phyloP scores from a whole-genome alignment of 2,329 filamentous ascomycete species.

The Alternaria novae-zelandiae region DNA sequence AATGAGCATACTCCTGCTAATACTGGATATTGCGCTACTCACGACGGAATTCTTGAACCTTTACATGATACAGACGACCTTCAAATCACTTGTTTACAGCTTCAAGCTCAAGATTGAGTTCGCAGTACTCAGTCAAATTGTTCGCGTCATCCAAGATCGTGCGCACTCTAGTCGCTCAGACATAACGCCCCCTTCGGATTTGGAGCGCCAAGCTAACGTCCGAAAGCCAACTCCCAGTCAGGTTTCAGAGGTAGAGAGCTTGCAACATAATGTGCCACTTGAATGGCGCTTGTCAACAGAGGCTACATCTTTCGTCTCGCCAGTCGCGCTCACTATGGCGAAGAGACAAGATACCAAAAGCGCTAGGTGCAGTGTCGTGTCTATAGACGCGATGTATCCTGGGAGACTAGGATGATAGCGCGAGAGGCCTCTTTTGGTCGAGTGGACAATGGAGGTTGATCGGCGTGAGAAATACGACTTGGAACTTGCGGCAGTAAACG shows the following conservation, averaged over 20 bases:
- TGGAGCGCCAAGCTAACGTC: neutral
- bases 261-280: constrained; percentile 9
- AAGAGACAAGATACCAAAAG: neutral
- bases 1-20: constrained; percentile 18
- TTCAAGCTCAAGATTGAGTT: constrained; percentile 60
- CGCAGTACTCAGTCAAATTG: constrained; percentile 53
- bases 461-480: neutral
- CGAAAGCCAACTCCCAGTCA: neutral
- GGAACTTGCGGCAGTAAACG: neutral
- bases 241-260: constrained; percentile 5
- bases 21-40: constrained; percentile 18
- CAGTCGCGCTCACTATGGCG: neutral
- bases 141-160: constrained; percentile 1
- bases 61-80: constrained; percentile 31
- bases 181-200: neutral
- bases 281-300: constrained; percentile 11
- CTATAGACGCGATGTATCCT: neutral
- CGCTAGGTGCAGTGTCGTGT: neutral
- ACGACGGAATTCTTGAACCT: constrained; percentile 18
- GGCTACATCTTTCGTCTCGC: neutral
- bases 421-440: neutral
- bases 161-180: neutral
- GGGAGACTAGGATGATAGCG: neutral
- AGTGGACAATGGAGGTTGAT: neutral
- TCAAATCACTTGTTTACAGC: constrained; percentile 49